Evolutionary conservation across 2,329 filamentous ascomycete genomes (phyloP).

Genomic region (Orbilia javanica): DNA sequence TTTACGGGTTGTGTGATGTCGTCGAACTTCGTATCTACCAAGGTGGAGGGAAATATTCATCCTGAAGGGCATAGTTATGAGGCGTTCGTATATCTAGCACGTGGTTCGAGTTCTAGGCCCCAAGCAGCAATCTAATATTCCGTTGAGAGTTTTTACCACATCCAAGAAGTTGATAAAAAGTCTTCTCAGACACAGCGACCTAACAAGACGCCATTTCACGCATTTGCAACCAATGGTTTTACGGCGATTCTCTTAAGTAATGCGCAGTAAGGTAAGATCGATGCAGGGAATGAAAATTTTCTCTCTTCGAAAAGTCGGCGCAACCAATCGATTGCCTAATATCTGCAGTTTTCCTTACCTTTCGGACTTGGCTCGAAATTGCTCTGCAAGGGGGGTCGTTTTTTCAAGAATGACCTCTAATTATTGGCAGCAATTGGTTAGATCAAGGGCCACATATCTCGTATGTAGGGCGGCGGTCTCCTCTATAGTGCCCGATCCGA

Average conservation of each 20-base stretch:
- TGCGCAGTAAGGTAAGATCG: conserved; percentile 15
- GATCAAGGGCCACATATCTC: not conserved
- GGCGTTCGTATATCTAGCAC: conserved; percentile 26
- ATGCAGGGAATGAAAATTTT: conserved; percentile 44
- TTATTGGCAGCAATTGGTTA: not conserved
- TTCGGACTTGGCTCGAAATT: conserved; percentile 34
- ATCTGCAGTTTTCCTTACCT: conserved; percentile 22
- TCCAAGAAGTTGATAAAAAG: conserved; percentile 6
- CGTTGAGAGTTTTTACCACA: conserved; percentile 3
- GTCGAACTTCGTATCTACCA: conserved; percentile 20
- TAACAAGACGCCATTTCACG: conserved; percentile 35
- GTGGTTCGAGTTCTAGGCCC: not conserved
- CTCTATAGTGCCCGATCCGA: conserved; percentile 5
- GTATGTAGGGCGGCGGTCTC: not conserved
- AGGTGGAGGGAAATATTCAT: conserved; percentile 21
- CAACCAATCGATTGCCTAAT: conserved; percentile 27
- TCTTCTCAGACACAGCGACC: not conserved
- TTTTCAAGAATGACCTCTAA: conserved; percentile 3
- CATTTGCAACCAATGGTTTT: conserved; percentile 36
- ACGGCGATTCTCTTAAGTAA: conserved; percentile 19
- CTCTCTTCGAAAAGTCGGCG: conserved; percentile 7
- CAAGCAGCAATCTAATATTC: conserved; percentile 13
- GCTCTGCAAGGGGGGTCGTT: conserved; percentile 32
- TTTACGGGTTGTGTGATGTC: not conserved
- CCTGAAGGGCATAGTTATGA: not conserved